Evolutionary conservation across 2,329 filamentous ascomycete species (phyloP).

Genomic region (Pseudogymnoascus sp.): DNA sequence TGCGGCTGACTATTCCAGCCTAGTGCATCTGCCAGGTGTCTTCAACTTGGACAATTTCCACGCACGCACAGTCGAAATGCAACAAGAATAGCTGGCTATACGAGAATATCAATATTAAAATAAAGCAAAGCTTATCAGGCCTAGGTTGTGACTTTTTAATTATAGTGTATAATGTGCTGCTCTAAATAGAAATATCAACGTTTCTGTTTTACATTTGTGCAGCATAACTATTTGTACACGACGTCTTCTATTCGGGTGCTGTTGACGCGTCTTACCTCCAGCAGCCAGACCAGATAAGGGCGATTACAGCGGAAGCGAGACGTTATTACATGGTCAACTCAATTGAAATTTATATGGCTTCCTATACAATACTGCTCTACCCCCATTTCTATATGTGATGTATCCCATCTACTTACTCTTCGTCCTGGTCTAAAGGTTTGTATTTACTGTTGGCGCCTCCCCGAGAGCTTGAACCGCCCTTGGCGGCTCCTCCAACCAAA

Average conservation of each 20-base stretch:
- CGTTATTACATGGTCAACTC: neutral
- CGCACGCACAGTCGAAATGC: conserved; percentile 1
- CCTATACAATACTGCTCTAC: neutral
- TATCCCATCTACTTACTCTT: conserved; percentile 24
- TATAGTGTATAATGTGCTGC: neutral
- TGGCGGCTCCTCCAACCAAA: conserved; percentile 40
- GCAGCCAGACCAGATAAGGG: neutral
- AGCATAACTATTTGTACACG: neutral
- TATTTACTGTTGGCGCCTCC: conserved; percentile 21
- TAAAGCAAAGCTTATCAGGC: neutral
- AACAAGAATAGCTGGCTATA: neutral
- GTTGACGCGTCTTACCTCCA: neutral
- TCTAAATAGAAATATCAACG: neutral
- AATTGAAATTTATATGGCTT: neutral
- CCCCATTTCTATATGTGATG: conserved; percentile 6
- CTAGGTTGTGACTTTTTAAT: neutral
- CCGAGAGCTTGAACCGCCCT: conserved; percentile 20
- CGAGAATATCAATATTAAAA: conserved; percentile 2
- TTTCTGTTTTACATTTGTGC: conserved; percentile 7
- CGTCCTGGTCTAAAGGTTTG: conserved; percentile 35
- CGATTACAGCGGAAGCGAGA: neutral
- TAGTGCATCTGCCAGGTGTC: conserved; percentile 9
- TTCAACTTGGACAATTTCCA: neutral
- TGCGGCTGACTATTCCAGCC: conserved; percentile 7
- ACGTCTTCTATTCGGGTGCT: neutral